Base-by-base conservation (phyloP, 768 basidiomycete genomes). In the Boletus rubroflammeus region DNA sequence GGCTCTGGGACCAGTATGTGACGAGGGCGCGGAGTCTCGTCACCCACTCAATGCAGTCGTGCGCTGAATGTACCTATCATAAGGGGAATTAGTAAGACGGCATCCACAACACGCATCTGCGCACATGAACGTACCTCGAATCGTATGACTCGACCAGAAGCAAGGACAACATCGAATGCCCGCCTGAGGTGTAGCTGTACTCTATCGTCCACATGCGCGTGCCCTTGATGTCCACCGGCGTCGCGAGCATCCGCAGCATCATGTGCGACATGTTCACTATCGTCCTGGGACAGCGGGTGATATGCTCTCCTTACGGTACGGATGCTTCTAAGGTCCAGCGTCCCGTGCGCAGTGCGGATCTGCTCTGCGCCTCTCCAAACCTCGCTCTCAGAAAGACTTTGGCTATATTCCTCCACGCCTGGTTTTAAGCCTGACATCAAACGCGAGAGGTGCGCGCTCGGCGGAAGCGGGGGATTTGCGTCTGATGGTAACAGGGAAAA, bases 21-120 rank as follows among this genome's bases (percentile, higher is more conserved):
- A 86, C 71, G 32, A 95, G 76, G 26, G 80, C 80, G 17, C 81
- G 81, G 5, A 98, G 79, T 38, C 85, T 79, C 47, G 82, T 78
- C 46, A 97, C 83, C 96, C 95, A 98, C 65, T 98, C 93, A 47
- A 85, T 66, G 0, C 90, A 89, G 42, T 86, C 76, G 31, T 67
- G 73, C 51, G 81, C 74, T 23, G 85, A 84, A 74, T 86, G 75
- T 35, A 84, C 77, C 90, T 94, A 56, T 40, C 31, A 9, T 14
- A 31, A 28, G 25, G 36, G 32, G 26, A 32, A 42, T 47, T 25
- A 50, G 31, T 44, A 49, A 47, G 31, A 51, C 49, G 25, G 29
- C 17, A 42, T 44, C 49, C 45, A 49, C 8, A 44, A 35, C 23
- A 41, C 34, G 7, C 26, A 6, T 41, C 23, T 4, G 7, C 36